Evolutionary conservation across 305 asterid species (phyloP).

Genomic region (Solanum hybrid): DNA sequence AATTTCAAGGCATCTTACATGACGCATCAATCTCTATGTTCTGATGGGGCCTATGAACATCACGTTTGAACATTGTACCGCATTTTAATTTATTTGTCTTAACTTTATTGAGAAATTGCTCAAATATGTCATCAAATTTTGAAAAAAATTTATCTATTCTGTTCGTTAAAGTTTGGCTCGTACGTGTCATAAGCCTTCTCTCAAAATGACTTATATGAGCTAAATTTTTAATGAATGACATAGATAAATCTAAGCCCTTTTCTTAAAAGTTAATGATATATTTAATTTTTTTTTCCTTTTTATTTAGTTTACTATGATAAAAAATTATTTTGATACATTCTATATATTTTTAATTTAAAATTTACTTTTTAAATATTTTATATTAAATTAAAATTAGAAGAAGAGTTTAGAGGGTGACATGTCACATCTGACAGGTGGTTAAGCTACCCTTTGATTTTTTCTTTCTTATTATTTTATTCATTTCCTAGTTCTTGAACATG

Average conservation of each 20-base stretch:
- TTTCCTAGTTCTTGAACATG: background rate
- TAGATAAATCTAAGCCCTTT: no score
- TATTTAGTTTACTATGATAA: no score
- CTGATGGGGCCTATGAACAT: background rate
- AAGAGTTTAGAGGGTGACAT: background rate
- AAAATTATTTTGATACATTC: no score
- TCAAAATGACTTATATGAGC: background rate
- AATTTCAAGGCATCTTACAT: background rate
- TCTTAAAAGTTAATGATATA: no score
- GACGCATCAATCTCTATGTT: background rate
- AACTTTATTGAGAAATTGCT: background rate
- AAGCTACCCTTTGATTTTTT: background rate
- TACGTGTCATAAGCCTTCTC: no score
- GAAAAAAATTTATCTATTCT: no score
- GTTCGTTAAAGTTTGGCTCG: no score
- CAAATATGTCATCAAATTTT: no score
- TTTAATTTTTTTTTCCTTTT: no score
- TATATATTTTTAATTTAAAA: background rate
- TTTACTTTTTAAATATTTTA: background rate
- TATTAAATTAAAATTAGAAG: background rate
- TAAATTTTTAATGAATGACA: no score
- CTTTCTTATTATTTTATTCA: background rate
- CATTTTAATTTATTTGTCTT: background rate
- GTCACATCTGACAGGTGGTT: background rate
- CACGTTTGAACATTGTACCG: background rate